Evolutionary conservation across 768 basidiomycete species (phyloP).

Genomic region (Russula ochroleuca): DNA sequence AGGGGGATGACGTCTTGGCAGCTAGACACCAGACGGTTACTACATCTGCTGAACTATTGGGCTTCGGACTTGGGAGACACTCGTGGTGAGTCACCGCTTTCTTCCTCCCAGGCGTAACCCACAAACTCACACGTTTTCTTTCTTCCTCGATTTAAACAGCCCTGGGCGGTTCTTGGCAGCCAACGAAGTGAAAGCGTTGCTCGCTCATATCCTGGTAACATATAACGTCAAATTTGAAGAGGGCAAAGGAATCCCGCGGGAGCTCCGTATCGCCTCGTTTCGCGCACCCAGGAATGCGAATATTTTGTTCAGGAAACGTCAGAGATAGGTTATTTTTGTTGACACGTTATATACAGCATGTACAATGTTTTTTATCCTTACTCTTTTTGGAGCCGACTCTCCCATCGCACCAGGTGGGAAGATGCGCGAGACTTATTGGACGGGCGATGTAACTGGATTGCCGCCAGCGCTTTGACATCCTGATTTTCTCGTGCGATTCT

Average conservation of each 20-base stretch:
- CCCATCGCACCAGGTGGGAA: too few species aligned
- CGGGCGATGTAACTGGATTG: too few species aligned
- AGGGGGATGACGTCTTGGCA: conserved; percentile 31
- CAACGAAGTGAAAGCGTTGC: conserved; percentile 29
- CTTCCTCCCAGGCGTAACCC: background rate
- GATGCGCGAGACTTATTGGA: too few species aligned
- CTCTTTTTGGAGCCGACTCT: too few species aligned
- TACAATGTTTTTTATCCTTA: too few species aligned
- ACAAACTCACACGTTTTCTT: background rate
- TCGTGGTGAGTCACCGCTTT: conserved; percentile 31
- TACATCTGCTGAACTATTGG: conserved; percentile 32
- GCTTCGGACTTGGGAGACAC: conserved; percentile 34
- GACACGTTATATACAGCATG: too few species aligned
- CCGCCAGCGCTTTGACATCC: too few species aligned
- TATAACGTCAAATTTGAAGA: conserved; percentile 31
- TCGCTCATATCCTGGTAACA: conserved; percentile 29
- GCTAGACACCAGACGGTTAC: conserved; percentile 36
- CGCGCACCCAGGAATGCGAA: conserved; percentile 17
- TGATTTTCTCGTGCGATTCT: too few species aligned
- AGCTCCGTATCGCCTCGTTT: background rate
- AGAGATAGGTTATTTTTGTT: background rate
- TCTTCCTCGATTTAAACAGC: conserved; percentile 14
- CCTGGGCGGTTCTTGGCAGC: conserved; percentile 32
- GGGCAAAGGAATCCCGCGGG: conserved; percentile 18
- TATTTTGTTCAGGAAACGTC: conserved; percentile 31